These are phyloP conservation scores for Penicillium lividum DNA, from an alignment of 495 filamentous ascomycete genomes.

Conservation along the genomic window DNA sequence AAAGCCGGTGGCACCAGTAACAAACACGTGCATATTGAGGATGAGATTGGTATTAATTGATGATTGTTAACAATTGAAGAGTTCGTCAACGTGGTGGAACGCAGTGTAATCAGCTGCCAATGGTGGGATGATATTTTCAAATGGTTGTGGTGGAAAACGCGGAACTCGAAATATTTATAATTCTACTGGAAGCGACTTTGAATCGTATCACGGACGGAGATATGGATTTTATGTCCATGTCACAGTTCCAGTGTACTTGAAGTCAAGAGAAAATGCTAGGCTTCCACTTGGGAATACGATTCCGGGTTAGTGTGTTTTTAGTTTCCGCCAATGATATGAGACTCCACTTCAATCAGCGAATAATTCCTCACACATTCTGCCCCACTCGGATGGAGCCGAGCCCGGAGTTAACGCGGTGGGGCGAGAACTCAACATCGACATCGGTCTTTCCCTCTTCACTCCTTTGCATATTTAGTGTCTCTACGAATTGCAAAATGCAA, in stretches of 20 bases:
- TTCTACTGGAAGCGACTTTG: not conserved
- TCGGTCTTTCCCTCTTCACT: not conserved
- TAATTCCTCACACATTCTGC: too few species aligned
- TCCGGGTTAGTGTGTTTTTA: not conserved
- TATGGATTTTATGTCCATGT: not conserved
- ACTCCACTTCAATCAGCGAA: not conserved
- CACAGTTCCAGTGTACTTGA: too few species aligned
- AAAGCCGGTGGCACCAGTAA: conserved; percentile 51
- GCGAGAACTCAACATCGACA: not conserved
- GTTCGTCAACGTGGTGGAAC: not conserved
- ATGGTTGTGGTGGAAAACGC: too few species aligned
- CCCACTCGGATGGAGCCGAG: not conserved
- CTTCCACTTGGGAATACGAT: not conserved
- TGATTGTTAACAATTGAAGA: not conserved
- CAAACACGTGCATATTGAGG: conserved; percentile 37
- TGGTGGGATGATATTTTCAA: too few species aligned
- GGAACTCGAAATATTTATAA: not conserved
- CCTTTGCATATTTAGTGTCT: not conserved
- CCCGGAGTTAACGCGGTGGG: not conserved
- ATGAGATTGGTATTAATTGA: not conserved
- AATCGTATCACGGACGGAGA: not conserved
- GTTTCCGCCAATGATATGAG: not conserved
- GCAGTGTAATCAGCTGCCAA: too few species aligned
- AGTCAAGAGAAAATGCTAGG: too few species aligned
- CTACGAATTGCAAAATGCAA: not conserved